phyloP scores from a whole-genome alignment of 2,329 filamentous ascomycete species.

The Botrytis medusae region DNA sequence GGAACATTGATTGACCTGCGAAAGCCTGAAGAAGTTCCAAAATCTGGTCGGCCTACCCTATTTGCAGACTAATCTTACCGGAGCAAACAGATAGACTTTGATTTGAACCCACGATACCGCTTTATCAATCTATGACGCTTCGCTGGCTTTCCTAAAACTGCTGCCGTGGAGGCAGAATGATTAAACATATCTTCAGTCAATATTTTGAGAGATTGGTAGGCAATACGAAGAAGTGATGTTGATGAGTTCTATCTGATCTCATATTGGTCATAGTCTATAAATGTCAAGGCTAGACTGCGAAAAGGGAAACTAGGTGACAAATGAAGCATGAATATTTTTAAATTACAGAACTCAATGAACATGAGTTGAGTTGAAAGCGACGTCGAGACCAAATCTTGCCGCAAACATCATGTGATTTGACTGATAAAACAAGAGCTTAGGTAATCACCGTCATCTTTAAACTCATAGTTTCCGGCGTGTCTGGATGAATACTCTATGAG shows the following conservation, averaged over 20 bases:
- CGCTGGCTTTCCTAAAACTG: not conserved
- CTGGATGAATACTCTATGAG: not conserved
- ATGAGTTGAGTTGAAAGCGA: not conserved
- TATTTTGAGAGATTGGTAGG: not conserved
- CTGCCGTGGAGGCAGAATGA: not conserved
- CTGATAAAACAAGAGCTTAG: not conserved
- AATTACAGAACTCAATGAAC: not conserved
- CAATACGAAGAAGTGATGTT: not conserved
- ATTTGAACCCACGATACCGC: not conserved
- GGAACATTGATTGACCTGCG: not conserved
- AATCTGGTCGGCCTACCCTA: not conserved
- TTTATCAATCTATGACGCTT: not conserved
- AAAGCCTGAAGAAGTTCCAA: not conserved
- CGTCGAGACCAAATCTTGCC: not conserved
- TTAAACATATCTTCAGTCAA: not conserved
- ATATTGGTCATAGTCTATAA: not conserved
- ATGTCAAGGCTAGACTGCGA: not conserved
- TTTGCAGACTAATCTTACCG: not conserved
- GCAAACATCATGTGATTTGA: constrained; percentile 12
- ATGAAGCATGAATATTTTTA: not conserved
- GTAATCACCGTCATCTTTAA: constrained; percentile 18
- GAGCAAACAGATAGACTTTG: not conserved
- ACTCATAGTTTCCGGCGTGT: not conserved
- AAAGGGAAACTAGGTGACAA: not conserved
- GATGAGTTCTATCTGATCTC: not conserved